phyloP scores from a whole-genome alignment of 2,329 filamentous ascomycete species.

The Falciphora oryzae region DNA sequence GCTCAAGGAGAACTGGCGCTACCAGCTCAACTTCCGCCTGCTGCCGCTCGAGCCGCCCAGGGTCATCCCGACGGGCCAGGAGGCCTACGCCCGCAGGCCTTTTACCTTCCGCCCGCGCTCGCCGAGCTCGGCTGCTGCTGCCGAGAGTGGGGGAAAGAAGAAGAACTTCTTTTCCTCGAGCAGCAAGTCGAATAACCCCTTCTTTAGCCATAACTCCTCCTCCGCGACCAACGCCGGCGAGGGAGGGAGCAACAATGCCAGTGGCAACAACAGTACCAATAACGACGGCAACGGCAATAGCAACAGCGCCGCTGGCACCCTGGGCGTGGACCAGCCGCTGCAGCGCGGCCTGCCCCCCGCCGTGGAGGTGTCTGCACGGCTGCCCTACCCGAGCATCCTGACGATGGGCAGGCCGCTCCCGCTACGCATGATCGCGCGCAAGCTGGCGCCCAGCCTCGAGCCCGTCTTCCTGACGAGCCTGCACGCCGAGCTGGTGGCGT shows the following conservation, averaged over 20 bases:
- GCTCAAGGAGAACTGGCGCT: conserved; percentile 83
- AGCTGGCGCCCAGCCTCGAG: conserved; percentile 60
- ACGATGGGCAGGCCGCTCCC: conserved; percentile 86
- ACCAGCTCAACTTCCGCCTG: conserved; percentile 69
- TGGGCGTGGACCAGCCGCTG: conserved; percentile 9
- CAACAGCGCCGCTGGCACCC: not conserved
- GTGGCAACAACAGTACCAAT: conserved; percentile 12
- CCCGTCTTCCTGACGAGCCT: conserved; percentile 70
- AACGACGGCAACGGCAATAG: not conserved
- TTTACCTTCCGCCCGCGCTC: conserved; percentile 48
- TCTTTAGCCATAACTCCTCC: conserved; percentile 6
- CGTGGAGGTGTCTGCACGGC: conserved; percentile 68
- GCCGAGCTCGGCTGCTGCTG: conserved; percentile 21
- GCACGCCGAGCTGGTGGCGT: conserved; percentile 75
- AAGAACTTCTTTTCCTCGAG: conserved; percentile 53
- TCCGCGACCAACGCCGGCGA: not conserved
- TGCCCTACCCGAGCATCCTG: conserved; percentile 82
- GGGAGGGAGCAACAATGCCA: not conserved
- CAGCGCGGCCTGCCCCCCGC: conserved; percentile 50
- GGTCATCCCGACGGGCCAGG: conserved; percentile 59
- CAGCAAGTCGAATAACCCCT: conserved; percentile 20
- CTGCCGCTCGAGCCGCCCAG: conserved; percentile 88
- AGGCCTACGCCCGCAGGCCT: conserved; percentile 76
- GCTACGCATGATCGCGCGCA: conserved; percentile 72
- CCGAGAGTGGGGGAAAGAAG: conserved; percentile 34